Evolutionary conservation across 2,329 filamentous ascomycete species (phyloP).

Genomic region (Talaromyces sp.): DNA sequence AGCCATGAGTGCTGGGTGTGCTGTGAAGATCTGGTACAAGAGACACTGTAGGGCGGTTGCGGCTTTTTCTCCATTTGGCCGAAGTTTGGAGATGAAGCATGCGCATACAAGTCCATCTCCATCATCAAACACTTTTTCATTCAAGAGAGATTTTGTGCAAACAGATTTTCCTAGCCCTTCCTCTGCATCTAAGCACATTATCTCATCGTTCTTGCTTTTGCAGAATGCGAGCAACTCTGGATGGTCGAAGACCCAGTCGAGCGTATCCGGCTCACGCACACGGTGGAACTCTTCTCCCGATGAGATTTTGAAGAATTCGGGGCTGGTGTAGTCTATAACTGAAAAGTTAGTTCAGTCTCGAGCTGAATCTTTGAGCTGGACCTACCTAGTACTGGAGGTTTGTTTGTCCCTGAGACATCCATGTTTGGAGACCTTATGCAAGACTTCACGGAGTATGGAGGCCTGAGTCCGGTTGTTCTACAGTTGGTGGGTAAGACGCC

Average conservation of each 20-base stretch:
- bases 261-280: neutral
- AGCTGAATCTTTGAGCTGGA: neutral
- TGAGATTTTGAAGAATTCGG: neutral
- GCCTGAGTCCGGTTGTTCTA: neutral
- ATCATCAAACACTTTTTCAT: neutral
- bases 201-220: neutral
- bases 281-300: neutral
- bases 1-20: neutral
- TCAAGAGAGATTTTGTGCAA: neutral
- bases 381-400: neutral
- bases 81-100: neutral
- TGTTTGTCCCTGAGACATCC: neutral
- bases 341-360: neutral
- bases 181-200: neutral
- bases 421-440: neutral
- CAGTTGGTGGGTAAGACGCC: neutral
- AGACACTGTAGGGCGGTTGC: neutral
- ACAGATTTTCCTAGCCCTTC: neutral
- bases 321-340: neutral
- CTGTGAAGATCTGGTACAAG: neutral
- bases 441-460: neutral
- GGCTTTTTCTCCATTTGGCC: neutral
- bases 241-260: neutral
- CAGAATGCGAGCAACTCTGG: neutral
- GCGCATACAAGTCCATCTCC: neutral